Conservation (phyloP, 441 rosid genomes). For the Adansonia grandidieri region DNA sequence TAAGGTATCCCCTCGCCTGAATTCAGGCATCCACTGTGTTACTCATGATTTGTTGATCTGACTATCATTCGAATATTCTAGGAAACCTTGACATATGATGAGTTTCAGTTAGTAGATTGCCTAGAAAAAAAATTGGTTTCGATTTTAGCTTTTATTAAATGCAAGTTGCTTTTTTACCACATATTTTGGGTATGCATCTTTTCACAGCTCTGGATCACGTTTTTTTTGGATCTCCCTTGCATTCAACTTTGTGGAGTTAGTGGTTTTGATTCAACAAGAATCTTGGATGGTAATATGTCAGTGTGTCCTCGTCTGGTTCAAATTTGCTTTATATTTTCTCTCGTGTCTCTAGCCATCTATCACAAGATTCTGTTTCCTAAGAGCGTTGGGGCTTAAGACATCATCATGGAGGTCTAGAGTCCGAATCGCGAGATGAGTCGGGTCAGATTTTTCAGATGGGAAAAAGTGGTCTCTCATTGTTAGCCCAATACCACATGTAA, state of each 20-base stretch:
- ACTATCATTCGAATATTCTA: not conserved
- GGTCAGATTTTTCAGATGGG: not conserved
- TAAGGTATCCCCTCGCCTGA: not conserved
- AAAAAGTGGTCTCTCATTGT: not conserved
- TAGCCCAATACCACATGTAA: not conserved
- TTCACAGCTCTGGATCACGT: not conserved
- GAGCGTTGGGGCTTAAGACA: not conserved
- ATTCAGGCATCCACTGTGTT: not conserved
- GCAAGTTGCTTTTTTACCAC: not conserved
- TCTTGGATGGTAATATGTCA: not conserved
- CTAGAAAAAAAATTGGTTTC: not conserved
- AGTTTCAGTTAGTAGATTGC: conserved; percentile 2
- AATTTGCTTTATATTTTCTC: not conserved
- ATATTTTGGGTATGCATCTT: not conserved
- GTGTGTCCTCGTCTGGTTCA: not conserved
- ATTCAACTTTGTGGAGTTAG: not conserved
- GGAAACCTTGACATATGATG: not conserved
- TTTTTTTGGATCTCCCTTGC: not conserved
- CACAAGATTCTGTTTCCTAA: not conserved
- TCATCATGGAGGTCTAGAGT: not conserved
- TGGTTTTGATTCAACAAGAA: not conserved
- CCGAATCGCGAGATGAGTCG: not conserved
- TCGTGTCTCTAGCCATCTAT: not conserved
- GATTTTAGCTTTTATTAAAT: not conserved
- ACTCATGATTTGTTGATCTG: not conserved